Evolutionary conservation across 768 basidiomycete genomes (phyloP).

Genomic region (Hericium erinaceus): DNA sequence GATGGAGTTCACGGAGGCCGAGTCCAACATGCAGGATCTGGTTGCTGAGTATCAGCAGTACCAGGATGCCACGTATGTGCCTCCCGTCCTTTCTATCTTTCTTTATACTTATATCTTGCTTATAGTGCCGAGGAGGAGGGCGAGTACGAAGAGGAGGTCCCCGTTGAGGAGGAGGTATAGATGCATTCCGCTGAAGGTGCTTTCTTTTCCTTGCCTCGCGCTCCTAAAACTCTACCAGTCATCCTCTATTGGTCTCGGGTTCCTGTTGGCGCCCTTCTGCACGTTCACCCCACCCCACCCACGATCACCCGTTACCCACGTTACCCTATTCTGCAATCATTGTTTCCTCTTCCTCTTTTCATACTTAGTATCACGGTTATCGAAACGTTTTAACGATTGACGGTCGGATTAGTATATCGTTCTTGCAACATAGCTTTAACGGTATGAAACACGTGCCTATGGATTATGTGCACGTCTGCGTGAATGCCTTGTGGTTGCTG

Average conservation of each 20-base stretch:
- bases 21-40: constrained; percentile 98
- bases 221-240: constrained; percentile 13
- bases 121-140: constrained; percentile 75
- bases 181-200: background rate
- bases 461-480: too few relatives aligned
- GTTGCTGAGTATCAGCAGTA: constrained; percentile 97
- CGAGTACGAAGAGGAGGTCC: constrained; percentile 79
- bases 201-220: constrained; percentile 6
- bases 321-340: constrained; percentile 14
- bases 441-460: background rate
- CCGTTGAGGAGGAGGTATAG: constrained; percentile 47
- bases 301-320: constrained; percentile 8
- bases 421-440: background rate
- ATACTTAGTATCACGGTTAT: background rate
- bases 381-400: background rate
- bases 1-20: constrained; percentile 99
- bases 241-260: constrained; percentile 14
- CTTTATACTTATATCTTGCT: constrained; percentile 4
- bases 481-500: too few relatives aligned
- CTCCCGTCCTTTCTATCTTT: background rate
- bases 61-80: constrained; percentile 85
- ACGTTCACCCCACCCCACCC: background rate
- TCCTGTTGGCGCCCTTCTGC: background rate
- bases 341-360: constrained; percentile 3
- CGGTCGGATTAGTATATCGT: background rate